Conservation (phyloP, 1,284 basidiomycete genomes). For the Marasmius oreades region DNA sequence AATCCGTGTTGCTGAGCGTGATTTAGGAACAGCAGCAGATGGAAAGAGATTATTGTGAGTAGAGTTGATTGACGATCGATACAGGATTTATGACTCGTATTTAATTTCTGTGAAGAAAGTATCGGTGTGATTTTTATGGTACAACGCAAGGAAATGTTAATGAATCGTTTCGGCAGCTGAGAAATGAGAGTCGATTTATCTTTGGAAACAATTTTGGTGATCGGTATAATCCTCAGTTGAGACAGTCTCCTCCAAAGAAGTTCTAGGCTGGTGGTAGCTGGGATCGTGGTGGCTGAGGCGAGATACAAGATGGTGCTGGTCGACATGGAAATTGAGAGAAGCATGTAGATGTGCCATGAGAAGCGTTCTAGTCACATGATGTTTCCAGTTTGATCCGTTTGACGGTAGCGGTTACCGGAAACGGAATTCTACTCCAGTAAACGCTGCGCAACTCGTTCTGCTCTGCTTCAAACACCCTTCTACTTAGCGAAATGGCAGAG, state of each 20-base stretch:
- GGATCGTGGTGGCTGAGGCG: conserved; percentile 40
- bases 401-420: too few relatives aligned
- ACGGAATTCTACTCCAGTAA: too few relatives aligned
- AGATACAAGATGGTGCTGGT: conserved; percentile 50
- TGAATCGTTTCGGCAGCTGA: conserved; percentile 48
- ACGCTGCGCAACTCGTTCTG: too few relatives aligned
- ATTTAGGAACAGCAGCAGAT: conserved; percentile 61
- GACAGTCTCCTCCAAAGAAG: conserved; percentile 39
- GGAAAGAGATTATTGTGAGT: conserved; percentile 56
- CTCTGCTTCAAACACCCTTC: too few relatives aligned
- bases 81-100: conserved; percentile 62
- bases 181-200: conserved; percentile 46
- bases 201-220: conserved; percentile 34
- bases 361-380: too few relatives aligned
- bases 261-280: conserved; percentile 43
- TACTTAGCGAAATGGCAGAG: too few relatives aligned
- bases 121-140: conserved; percentile 47
- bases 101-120: conserved; percentile 41
- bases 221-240: conserved; percentile 34
- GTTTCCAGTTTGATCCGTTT: too few relatives aligned
- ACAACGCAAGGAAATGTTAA: conserved; percentile 60
- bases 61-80: conserved; percentile 52
- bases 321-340: conserved; percentile 41
- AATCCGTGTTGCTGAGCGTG: conserved; percentile 34
- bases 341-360: conserved; percentile 32